phyloP scores from a whole-genome alignment of 2,329 filamentous ascomycete species.

The Bipolaris sorokiniana region DNA sequence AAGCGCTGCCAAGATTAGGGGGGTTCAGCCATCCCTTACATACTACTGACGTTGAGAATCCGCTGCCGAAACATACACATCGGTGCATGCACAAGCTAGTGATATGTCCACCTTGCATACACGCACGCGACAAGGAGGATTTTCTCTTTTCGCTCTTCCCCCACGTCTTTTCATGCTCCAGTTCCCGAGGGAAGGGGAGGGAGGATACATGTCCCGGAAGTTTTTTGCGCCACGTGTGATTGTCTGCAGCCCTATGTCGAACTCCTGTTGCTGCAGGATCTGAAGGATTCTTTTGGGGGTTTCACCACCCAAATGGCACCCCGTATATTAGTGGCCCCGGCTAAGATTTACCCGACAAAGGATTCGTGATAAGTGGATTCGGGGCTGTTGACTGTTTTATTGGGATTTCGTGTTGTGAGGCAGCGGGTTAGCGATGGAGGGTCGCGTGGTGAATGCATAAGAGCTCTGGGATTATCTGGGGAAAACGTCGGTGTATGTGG shows the following conservation, averaged over 20 bases:
- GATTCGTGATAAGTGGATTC: too few relatives aligned
- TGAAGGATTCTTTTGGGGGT: neutral
- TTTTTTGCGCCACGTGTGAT: conserved; percentile 3
- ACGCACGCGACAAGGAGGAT: neutral
- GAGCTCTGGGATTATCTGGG: too few relatives aligned
- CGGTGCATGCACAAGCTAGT: neutral
- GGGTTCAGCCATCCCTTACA: neutral
- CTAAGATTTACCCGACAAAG: too few relatives aligned
- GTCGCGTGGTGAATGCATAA: too few relatives aligned
- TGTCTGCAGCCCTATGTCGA: conserved; percentile 9
- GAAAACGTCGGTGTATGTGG: too few relatives aligned
- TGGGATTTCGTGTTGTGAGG: too few relatives aligned
- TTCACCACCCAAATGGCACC: too few relatives aligned
- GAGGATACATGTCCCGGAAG: neutral
- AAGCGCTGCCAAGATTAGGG: conserved; percentile 1
- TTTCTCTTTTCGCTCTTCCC: neutral
- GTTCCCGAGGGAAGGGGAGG: neutral
- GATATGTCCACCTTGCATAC: neutral
- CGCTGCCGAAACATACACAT: neutral
- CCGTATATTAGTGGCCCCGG: too few relatives aligned
- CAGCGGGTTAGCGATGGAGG: too few relatives aligned
- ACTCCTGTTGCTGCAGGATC: neutral
- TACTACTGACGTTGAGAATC: neutral
- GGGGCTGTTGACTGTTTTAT: too few relatives aligned
- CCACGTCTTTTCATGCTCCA: too few relatives aligned